A percentile compares a stretch with the other conserved stretches of the same genome.
Conservation (phyloP, 257 asterid genomes). For the Primulina tabacum region DNA sequence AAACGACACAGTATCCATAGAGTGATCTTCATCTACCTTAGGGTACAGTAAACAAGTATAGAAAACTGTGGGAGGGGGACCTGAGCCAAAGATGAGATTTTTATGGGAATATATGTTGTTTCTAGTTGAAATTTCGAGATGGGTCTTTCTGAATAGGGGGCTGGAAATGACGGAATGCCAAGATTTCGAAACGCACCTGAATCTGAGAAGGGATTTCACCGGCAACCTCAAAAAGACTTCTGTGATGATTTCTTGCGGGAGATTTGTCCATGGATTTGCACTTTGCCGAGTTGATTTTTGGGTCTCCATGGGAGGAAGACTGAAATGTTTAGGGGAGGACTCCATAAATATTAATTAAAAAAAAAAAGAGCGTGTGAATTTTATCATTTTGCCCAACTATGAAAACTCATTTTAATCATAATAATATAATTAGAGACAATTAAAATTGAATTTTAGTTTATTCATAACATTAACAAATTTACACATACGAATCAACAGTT, state of each 20-base stretch:
- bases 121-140: neutral
- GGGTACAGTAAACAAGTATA: constrained; percentile 23
- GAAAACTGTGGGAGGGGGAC: neutral
- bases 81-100: constrained; percentile 13
- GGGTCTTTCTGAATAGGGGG: constrained; percentile 20
- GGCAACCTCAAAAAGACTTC: constrained; percentile 30
- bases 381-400: no score
- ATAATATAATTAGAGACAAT: no score
- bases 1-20: neutral
- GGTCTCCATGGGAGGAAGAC: no score
- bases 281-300: neutral
- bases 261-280: neutral
- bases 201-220: constrained; percentile 22
- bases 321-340: no score
- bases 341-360: no score
- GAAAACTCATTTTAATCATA: no score
- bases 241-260: constrained; percentile 30
- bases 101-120: neutral
- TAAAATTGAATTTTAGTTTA: no score
- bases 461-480: no score
- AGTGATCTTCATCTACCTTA: neutral
- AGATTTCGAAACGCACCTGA: constrained; percentile 29
- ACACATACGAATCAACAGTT: no score
- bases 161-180: constrained; percentile 23
- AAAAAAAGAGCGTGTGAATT: no score